A percentile compares a stretch with the other conserved stretches of the same genome.
phyloP scores from a whole-genome alignment of 306 rosid species.

The Glycine latifolia region DNA sequence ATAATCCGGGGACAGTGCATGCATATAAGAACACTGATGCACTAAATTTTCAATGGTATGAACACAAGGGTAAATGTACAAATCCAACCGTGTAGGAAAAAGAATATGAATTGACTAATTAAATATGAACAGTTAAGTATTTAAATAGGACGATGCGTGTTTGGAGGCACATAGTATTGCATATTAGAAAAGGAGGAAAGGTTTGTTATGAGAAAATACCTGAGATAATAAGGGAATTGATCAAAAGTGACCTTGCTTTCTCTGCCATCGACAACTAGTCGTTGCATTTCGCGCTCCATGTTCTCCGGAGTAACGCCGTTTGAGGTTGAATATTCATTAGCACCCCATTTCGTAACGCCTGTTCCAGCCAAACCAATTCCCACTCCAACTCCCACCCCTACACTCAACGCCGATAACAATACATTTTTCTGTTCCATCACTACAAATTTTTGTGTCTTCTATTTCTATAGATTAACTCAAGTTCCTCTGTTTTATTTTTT shows the following conservation, averaged over 20 bases:
- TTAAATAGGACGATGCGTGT: background rate
- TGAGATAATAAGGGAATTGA: conserved; percentile 82
- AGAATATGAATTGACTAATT: background rate
- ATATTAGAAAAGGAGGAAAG: no score
- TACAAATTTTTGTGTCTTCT: background rate
- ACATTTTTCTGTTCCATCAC: conserved; percentile 70
- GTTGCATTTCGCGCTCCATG: conserved; percentile 76
- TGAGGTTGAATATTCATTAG: conserved; percentile 24
- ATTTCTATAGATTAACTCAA: background rate
- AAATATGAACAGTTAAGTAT: no score
- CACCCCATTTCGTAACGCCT: conserved; percentile 56
- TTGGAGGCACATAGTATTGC: no score
- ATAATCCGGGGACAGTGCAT: background rate
- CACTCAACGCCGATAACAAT: conserved; percentile 73
- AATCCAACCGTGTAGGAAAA: background rate
- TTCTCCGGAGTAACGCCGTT: conserved; percentile 56
- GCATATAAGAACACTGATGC: background rate
- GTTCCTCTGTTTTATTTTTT: background rate
- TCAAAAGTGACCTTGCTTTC: conserved; percentile 79
- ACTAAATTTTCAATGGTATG: background rate
- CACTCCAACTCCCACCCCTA: conserved; percentile 88
- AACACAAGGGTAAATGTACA: background rate
- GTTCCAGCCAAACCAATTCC: conserved; percentile 78
- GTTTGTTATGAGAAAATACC: conserved; percentile 32
- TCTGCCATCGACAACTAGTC: conserved; percentile 68